These are phyloP conservation scores for Solanum chaucha DNA, from an alignment of 257 asterid genomes.

Conservation along the genomic window DNA sequence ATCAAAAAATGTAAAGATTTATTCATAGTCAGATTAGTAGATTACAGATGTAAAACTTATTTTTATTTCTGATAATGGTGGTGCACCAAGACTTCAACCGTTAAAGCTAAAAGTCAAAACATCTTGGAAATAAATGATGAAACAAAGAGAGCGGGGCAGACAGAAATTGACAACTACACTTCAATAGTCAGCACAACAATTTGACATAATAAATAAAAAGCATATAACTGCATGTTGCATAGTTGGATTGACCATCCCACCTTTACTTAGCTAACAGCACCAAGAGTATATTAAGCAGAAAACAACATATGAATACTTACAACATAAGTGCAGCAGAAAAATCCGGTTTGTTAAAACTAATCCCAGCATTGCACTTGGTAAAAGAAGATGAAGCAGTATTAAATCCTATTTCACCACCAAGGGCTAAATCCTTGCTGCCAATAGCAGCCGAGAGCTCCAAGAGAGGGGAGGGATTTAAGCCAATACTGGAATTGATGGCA, in stretches of 20 bases:
- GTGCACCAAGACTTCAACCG: neutral
- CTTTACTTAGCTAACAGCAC: neutral
- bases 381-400: conserved; percentile 68
- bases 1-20: neutral
- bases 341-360: conserved; percentile 67
- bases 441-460: conserved; percentile 68
- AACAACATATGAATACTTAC: conserved; percentile 25
- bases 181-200: neutral
- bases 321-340: conserved; percentile 63
- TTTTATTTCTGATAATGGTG: neutral
- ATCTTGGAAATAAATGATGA: neutral
- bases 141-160: neutral
- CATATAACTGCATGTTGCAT: neutral
- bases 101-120: neutral
- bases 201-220: neutral
- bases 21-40: neutral
- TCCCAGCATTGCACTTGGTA: conserved; percentile 69
- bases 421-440: conserved; percentile 50
- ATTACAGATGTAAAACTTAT: neutral
- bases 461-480: conserved; percentile 66
- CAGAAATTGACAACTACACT: neutral
- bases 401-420: conserved; percentile 75
- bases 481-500: conserved; percentile 70
- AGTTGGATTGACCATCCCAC: neutral
- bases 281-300: neutral